phyloP scores from a whole-genome alignment of 1,284 basidiomycete genomes.

The Cyathus olla region DNA sequence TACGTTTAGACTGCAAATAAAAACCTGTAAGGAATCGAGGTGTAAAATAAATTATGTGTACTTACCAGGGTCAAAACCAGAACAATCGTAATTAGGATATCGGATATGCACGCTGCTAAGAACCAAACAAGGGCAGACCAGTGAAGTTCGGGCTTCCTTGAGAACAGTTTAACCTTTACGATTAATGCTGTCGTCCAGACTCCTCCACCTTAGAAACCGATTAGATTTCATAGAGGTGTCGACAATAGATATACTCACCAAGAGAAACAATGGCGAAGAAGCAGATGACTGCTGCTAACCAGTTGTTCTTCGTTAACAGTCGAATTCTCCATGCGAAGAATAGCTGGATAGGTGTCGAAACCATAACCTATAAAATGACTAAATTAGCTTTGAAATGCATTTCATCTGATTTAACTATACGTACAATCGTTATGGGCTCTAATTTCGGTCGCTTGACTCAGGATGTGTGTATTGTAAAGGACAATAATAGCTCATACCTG shows the following conservation, averaged over 20 bases:
- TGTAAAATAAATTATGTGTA: conserved; percentile 2
- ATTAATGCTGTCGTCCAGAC: conserved; percentile 52
- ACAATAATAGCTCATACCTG: conserved; percentile 32
- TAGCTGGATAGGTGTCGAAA: conserved; percentile 62
- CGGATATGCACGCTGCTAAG: conserved; percentile 53
- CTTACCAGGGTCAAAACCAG: conserved; percentile 57
- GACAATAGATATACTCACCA: conserved; percentile 38
- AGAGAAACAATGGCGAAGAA: conserved; percentile 50
- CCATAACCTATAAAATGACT: conserved; percentile 57
- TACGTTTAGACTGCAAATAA: conserved; percentile 53
- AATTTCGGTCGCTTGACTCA: neutral
- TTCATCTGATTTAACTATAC: too few species aligned
- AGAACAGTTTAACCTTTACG: conserved; percentile 47
- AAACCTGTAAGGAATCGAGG: too few species aligned
- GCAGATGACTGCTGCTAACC: conserved; percentile 48
- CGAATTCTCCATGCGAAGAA: conserved; percentile 65
- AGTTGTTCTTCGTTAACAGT: conserved; percentile 51
- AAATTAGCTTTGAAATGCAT: too few species aligned
- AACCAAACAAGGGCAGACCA: conserved; percentile 60
- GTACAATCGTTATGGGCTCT: conserved; percentile 48
- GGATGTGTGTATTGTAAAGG: neutral
- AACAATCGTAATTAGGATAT: conserved; percentile 57
- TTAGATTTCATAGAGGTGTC: neutral
- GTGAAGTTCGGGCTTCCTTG: conserved; percentile 53
- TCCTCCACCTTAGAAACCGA: conserved; percentile 52